Base-by-base conservation (phyloP, 106 monocot species). In the Xerophyta viscosa region DNA sequence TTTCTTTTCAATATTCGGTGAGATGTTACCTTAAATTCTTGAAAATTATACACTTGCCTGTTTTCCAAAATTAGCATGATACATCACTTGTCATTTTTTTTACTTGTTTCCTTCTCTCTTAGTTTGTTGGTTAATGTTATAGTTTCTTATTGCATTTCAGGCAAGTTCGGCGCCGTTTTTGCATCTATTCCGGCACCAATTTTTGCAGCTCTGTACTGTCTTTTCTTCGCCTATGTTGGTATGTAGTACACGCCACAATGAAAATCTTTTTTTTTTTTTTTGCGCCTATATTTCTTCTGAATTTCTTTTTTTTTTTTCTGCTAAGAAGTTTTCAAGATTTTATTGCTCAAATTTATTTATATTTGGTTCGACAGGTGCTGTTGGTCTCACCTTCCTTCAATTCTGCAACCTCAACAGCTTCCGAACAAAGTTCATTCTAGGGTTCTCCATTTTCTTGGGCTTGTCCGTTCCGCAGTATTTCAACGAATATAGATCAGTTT, bases 191-290 rank as follows among this genome's bases (percentile, higher is more conserved):
- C 94, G 25, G 77, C 84, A 29, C 94, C 94, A 20, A 85, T 96
- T 48, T 55, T 85, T 49, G 84, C 94, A 72, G 94, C 94, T 56
- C 55, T 96, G 9, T 96, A 96, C 55, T 96, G 94, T 53, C 74
- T 96, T 26, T 88, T 96, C 84, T 96, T 96, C 69, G 94, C 88
- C 36, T 96, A 96, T 66, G 80, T 81, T 36, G 94, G 94, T 94
- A 68, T 13, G 83, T 62, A n/a, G n/a, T n/a, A n/a, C n/a, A n/a
- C n/a, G n/a, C n/a, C n/a, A n/a, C n/a, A n/a, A n/a, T n/a, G n/a
- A n/a, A n/a, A n/a, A n/a, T n/a, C n/a, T n/a, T n/a, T n/a, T n/a
- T n/a, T n/a, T n/a, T n/a, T n/a, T n/a, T n/a, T n/a, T n/a, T n/a
- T n/a, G n/a, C 26, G 31, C 6, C 31, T 0, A 52, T 3, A 17